Evolutionary conservation across 768 basidiomycete genomes (phyloP).

Genomic region (Trametes coccinea): DNA sequence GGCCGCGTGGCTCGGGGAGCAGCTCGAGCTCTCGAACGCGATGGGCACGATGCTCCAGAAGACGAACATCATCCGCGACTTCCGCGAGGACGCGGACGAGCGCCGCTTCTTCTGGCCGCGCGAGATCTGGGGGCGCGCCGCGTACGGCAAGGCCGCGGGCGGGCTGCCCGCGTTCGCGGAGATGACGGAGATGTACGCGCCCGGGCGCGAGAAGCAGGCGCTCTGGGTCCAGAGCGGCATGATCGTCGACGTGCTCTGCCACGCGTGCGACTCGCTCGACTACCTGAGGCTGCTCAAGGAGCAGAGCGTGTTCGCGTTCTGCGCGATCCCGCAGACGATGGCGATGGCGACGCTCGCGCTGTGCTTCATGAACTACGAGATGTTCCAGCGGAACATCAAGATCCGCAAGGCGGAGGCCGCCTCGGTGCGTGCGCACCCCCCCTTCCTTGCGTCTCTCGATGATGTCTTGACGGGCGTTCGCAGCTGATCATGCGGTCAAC

Average conservation of each 20-base stretch:
- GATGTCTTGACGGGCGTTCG: neutral
- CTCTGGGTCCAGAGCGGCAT: slow-evolving; percentile 85
- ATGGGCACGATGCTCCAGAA: slow-evolving; percentile 98
- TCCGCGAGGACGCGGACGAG: slow-evolving; percentile 86
- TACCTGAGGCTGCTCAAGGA: slow-evolving; percentile 85
- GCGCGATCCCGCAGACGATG: slow-evolving; percentile 93
- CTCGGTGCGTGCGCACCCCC: slow-evolving; percentile 46
- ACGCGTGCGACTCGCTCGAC: slow-evolving; percentile 84
- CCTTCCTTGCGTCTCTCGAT: neutral
- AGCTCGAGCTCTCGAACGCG: slow-evolving; percentile 87
- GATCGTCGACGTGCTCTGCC: slow-evolving; percentile 84
- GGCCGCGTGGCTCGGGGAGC: slow-evolving; percentile 64
- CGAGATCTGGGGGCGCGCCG: slow-evolving; percentile 75
- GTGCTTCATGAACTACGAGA: slow-evolving; percentile 90
- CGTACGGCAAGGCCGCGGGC: slow-evolving; percentile 47
- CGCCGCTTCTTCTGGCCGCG: slow-evolving; percentile 91
- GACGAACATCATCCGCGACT: slow-evolving; percentile 97
- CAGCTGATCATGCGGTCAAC: slow-evolving; percentile 92
- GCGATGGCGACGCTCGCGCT: slow-evolving; percentile 90
- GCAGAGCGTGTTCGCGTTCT: slow-evolving; percentile 94
- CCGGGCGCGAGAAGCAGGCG: slow-evolving; percentile 62
- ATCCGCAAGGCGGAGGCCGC: slow-evolving; percentile 93
- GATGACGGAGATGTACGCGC: slow-evolving; percentile 64
- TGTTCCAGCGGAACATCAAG: slow-evolving; percentile 90
- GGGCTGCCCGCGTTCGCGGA: slow-evolving; percentile 50